These are phyloP conservation scores for Fusarium sp. DNA, from an alignment of 2,329 filamentous ascomycete species.

Conservation along the genomic window DNA sequence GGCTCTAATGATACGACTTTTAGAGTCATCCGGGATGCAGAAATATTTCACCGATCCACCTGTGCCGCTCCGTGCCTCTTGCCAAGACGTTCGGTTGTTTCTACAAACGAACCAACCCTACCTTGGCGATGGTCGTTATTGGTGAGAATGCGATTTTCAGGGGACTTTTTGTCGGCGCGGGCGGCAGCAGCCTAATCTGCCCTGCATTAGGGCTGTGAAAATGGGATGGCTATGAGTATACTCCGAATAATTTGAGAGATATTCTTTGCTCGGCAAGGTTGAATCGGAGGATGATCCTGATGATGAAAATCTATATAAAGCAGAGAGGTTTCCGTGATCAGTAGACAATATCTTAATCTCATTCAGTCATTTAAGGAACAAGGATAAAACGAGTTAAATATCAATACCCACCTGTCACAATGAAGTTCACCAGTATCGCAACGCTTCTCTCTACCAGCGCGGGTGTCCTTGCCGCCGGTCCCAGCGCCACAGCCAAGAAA, in stretches of 20 bases:
- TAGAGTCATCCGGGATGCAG: not conserved
- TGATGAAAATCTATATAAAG: not conserved
- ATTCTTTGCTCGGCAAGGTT: not conserved
- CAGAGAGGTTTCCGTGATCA: fast-evolving
- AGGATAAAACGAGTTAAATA: not conserved
- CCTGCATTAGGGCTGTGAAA: not conserved
- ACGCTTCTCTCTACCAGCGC: not conserved
- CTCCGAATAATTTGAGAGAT: not conserved
- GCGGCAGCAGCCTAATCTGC: not conserved
- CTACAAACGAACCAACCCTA: not conserved
- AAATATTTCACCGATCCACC: not conserved
- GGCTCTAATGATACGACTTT: not conserved
- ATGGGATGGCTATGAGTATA: too few relatives aligned
- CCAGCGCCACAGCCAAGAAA: not conserved
- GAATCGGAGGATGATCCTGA: not conserved
- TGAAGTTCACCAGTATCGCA: constrained; percentile 3
- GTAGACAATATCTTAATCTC: not conserved
- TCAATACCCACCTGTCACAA: not conserved
- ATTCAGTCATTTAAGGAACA: not conserved
- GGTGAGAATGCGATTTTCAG: not conserved
- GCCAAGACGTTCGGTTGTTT: not conserved
- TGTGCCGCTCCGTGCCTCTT: not conserved
- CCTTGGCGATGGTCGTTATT: not conserved
- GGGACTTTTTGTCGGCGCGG: not conserved
- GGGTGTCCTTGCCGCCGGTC: not conserved